Evolutionary conservation across 345 rosid species (phyloP).

Genomic region (Trapa bicornis): DNA sequence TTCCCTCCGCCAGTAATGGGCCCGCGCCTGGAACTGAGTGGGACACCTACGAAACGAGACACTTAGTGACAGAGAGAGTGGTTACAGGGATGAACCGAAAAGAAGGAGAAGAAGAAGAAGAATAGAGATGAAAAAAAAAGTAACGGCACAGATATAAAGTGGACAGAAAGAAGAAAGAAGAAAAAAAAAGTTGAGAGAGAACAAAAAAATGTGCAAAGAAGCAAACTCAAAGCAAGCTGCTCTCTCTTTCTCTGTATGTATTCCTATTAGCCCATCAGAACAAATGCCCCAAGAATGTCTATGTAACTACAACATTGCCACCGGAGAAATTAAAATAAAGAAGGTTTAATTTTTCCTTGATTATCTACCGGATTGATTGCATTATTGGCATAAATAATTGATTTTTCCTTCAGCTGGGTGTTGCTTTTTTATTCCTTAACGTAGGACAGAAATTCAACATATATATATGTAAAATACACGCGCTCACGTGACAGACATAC

Average conservation of each 20-base stretch:
- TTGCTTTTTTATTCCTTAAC: neutral
- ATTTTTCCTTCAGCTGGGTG: neutral
- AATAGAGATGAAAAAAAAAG: neutral
- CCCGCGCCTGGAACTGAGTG: neutral
- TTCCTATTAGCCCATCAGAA: neutral
- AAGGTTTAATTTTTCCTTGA: too few relatives aligned
- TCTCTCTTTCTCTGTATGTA: neutral
- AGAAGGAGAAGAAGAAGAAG: conserved; percentile 5
- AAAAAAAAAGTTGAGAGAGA: conserved; percentile 19
- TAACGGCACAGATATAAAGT: conserved; percentile 39
- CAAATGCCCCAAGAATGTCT: neutral
- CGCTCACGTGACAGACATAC: neutral
- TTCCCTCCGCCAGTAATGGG: neutral
- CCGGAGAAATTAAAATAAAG: too few relatives aligned
- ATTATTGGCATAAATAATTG: too few relatives aligned
- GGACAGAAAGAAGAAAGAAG: conserved; percentile 10
- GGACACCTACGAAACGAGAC: neutral
- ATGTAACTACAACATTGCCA: conserved; percentile 1
- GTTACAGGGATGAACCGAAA: conserved; percentile 6
- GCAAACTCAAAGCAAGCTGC: neutral
- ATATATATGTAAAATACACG: neutral
- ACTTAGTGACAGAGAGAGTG: neutral
- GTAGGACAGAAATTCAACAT: neutral
- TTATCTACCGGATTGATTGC: too few relatives aligned
- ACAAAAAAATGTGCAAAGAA: conserved; percentile 13